phyloP scores from a whole-genome alignment of 805 yeast species.

The Cephaloascus fragrans region DNA sequence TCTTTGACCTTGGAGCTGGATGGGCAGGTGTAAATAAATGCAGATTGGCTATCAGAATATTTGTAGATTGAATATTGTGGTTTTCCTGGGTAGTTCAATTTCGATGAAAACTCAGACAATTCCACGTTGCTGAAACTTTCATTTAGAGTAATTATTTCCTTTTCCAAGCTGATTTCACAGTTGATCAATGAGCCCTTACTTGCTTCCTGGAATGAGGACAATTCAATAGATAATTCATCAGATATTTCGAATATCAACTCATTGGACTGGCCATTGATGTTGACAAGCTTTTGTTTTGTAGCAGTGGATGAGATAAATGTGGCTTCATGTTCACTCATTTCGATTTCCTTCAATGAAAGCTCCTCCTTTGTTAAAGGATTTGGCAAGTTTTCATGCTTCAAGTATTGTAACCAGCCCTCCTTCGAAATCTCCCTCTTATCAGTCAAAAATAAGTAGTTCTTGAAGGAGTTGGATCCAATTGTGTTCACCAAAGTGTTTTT shows the following conservation, averaged over 20 bases:
- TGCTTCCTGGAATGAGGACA: not conserved
- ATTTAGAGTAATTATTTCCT: not conserved
- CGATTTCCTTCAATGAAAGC: constrained; percentile 33
- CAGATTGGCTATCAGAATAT: constrained; percentile 23
- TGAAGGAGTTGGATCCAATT: constrained; percentile 53
- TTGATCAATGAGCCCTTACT: not conserved
- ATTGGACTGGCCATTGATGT: constrained; percentile 3
- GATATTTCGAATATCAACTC: not conserved
- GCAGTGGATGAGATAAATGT: constrained; percentile 4
- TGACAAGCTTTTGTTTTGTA: constrained; percentile 10
- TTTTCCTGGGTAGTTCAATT: constrained; percentile 1
- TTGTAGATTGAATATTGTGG: constrained; percentile 56
- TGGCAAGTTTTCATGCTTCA: constrained; percentile 21
- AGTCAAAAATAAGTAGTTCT: constrained; percentile 44
- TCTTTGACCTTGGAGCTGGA: constrained; percentile 83
- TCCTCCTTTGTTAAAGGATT: constrained; percentile 56
- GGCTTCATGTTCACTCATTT: constrained; percentile 27
- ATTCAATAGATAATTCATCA: not conserved
- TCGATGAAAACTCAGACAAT: not conserved
- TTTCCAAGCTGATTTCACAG: not conserved
- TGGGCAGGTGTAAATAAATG: constrained; percentile 83
- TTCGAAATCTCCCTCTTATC: constrained; percentile 43
- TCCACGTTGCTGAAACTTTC: not conserved
- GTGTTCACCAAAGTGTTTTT: constrained; percentile 68
- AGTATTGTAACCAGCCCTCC: constrained; percentile 35